Conservation (phyloP, 129 eudicot genomes). For the Flaveria sonorensis region DNA sequence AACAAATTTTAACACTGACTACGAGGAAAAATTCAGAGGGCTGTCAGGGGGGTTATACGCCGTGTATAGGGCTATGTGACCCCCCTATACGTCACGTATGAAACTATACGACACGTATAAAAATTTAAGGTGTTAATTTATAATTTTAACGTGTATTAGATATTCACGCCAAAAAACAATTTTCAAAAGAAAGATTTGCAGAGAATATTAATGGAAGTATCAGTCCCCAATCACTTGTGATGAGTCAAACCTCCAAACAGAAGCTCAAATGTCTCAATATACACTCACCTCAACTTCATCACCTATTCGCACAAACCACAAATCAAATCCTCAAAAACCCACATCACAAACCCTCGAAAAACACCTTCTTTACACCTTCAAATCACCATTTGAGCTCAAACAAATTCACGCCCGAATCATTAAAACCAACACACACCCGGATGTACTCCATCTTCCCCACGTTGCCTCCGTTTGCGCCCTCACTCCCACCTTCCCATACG, state of each 20-base stretch:
- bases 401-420: slow-evolving; percentile 51
- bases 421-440: slow-evolving; percentile 39
- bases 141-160: too few relatives aligned
- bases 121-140: too few relatives aligned
- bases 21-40: too few relatives aligned
- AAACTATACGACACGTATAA: too few relatives aligned
- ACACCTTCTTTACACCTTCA: slow-evolving; percentile 39
- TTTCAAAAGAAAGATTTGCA: too few relatives aligned
- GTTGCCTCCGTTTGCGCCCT: slow-evolving; percentile 60
- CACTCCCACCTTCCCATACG: slow-evolving; percentile 53
- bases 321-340: slow-evolving; percentile 20
- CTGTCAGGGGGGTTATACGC: too few relatives aligned
- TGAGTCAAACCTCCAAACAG: not conserved
- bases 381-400: slow-evolving; percentile 52
- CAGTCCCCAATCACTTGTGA: not conserved
- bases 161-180: too few relatives aligned
- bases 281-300: slow-evolving; percentile 23
- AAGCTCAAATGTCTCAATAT: slow-evolving; percentile 27
- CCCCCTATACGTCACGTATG: too few relatives aligned
- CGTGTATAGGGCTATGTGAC: too few relatives aligned
- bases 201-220: too few relatives aligned
- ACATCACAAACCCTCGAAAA: slow-evolving; percentile 21
- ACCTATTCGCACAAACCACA: slow-evolving; percentile 19
- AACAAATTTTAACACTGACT: too few relatives aligned
- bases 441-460: slow-evolving; percentile 39